A percentile compares a stretch with the other conserved stretches of the same genome.
phyloP scores from a whole-genome alignment of 169 alveolate species.

The Perkinsus olseni region DNA sequence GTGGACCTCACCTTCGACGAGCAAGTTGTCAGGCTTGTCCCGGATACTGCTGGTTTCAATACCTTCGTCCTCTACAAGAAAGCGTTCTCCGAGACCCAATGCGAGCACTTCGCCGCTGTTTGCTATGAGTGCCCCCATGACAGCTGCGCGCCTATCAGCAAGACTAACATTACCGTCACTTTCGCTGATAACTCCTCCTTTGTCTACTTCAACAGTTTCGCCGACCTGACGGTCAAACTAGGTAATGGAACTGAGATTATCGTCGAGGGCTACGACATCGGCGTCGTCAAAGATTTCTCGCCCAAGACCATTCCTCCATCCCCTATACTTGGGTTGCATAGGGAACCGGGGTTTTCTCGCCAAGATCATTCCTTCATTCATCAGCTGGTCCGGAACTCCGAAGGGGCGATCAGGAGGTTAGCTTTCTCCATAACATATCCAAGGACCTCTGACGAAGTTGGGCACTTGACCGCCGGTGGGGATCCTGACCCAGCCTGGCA shows the following conservation, averaged over 20 bases:
- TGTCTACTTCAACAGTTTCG: neutral
- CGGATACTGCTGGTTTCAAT: neutral
- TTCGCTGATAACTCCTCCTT: neutral
- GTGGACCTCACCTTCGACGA: neutral
- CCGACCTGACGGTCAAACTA: neutral
- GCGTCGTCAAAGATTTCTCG: neutral
- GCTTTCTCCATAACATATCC: neutral
- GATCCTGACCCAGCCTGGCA: neutral
- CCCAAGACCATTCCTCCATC: neutral
- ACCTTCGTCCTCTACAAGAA: neutral
- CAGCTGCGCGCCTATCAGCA: neutral
- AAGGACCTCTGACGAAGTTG: neutral
- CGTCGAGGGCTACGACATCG: neutral
- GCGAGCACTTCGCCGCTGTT: neutral
- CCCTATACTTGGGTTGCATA: neutral
- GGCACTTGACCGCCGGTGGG: neutral
- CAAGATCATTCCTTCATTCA: neutral
- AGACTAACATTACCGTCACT: neutral
- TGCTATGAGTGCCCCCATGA: neutral
- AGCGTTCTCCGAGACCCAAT: neutral
- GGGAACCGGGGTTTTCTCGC: neutral
- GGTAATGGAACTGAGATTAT: neutral
- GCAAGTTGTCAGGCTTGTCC: neutral
- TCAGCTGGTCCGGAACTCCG: neutral
- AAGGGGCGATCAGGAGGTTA: neutral